These are phyloP conservation scores for Euphorbia corollata DNA, from an alignment of 441 rosid species.

Conservation along the genomic window DNA sequence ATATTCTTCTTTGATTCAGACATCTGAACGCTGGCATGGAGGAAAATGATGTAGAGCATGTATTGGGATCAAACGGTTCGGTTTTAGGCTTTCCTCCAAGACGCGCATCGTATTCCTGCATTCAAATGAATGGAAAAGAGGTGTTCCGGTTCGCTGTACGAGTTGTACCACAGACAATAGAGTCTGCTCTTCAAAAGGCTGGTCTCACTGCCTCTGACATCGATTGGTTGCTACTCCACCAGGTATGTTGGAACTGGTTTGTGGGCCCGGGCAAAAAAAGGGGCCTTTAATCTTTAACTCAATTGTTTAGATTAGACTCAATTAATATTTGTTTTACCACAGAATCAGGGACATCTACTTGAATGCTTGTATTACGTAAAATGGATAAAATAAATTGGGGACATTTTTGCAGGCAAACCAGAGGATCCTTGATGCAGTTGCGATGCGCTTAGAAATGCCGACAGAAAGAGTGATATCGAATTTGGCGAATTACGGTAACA, in stretches of 20 bases:
- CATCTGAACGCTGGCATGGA: slow-evolving; percentile 49
- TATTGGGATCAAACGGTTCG: slow-evolving; percentile 57
- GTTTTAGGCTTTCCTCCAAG: slow-evolving; percentile 51
- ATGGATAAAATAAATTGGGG: too few relatives aligned
- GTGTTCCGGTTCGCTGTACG: slow-evolving; percentile 85
- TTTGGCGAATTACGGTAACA: slow-evolving; percentile 81
- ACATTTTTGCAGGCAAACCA: slow-evolving; percentile 68
- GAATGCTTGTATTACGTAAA: too few relatives aligned
- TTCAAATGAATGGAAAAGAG: slow-evolving; percentile 91
- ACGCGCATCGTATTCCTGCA: slow-evolving; percentile 48
- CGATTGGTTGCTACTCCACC: slow-evolving; percentile 93
- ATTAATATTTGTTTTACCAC: too few relatives aligned
- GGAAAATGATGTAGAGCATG: slow-evolving; percentile 36
- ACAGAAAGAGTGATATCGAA: slow-evolving; percentile 69
- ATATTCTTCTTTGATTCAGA: slow-evolving; percentile 35
- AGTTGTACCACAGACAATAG: slow-evolving; percentile 78
- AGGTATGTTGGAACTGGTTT: slow-evolving; percentile 46
- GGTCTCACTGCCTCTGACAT: slow-evolving; percentile 61
- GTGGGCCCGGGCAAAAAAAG: too few relatives aligned
- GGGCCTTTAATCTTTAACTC: too few relatives aligned
- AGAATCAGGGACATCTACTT: neutral
- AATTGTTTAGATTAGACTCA: too few relatives aligned
- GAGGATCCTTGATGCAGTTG: slow-evolving; percentile 86
- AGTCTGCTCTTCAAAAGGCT: slow-evolving; percentile 65
- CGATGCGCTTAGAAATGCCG: slow-evolving; percentile 65